A percentile compares a stretch with the other conserved stretches of the same genome.
These are phyloP conservation scores for Boletus reticulatus DNA, from an alignment of 768 basidiomycete genomes.

Conservation along the genomic window DNA sequence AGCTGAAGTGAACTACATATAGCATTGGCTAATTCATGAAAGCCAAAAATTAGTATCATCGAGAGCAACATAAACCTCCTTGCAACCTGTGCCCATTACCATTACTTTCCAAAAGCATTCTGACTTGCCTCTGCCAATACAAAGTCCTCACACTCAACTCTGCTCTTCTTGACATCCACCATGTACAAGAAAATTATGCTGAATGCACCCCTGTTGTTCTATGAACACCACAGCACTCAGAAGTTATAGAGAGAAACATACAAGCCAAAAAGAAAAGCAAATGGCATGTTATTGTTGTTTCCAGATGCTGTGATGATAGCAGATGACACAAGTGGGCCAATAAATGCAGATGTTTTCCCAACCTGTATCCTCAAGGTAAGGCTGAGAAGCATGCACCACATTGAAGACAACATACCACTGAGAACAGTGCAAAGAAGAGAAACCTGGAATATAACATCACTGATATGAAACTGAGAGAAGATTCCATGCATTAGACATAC, in stretches of 20 bases:
- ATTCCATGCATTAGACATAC: conserved; percentile 32
- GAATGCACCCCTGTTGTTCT: conserved; percentile 12
- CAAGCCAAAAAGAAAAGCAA: conserved; percentile 70
- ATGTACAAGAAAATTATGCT: conserved; percentile 55
- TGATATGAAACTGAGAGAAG: background rate
- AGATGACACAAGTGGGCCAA: conserved; percentile 71
- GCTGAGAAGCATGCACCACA: background rate
- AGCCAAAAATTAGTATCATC: too few relatives aligned
- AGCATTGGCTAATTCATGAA: too few relatives aligned
- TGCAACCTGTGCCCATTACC: background rate
- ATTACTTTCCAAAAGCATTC: conserved; percentile 33
- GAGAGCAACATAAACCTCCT: too few relatives aligned
- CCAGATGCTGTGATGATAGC: conserved; percentile 68
- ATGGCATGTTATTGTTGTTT: conserved; percentile 74
- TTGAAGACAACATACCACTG: conserved; percentile 45
- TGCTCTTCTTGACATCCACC: conserved; percentile 64
- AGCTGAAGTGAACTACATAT: too few relatives aligned
- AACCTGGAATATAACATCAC: conserved; percentile 40
- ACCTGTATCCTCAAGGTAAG: conserved; percentile 36
- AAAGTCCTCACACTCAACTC: conserved; percentile 61
- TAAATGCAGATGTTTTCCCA: conserved; percentile 75
- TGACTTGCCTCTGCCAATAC: conserved; percentile 49
- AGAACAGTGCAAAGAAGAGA: conserved; percentile 73
- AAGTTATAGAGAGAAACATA: conserved; percentile 32
- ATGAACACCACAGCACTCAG: background rate